Conservation (phyloP, 2,329 filamentous ascomycete genomes). For the Phaeophleospora eucalypticola region DNA sequence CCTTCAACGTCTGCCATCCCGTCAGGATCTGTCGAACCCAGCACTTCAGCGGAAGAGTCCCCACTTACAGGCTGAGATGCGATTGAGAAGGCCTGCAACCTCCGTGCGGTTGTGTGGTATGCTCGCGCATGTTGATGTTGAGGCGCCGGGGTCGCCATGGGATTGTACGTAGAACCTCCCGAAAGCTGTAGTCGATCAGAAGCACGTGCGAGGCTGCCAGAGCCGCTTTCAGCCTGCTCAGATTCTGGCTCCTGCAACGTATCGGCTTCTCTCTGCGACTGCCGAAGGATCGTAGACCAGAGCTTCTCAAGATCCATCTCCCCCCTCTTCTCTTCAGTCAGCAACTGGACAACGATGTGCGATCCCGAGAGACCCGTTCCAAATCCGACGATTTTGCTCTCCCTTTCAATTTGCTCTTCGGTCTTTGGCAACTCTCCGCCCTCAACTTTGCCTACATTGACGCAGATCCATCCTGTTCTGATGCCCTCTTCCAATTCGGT, state of each 20-base stretch:
- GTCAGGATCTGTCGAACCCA: background rate
- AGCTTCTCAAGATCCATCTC: conserved; percentile 64
- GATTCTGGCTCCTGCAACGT: conserved; percentile 7
- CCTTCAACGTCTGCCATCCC: background rate
- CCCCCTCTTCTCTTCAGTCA: conserved; percentile 65
- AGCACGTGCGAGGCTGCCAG: too few species aligned
- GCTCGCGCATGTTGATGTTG: conserved; percentile 7
- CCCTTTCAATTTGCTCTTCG: conserved; percentile 30
- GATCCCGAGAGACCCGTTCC: conserved; percentile 56
- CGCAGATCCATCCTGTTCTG: conserved; percentile 91
- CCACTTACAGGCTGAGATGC: background rate
- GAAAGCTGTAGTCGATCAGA: background rate
- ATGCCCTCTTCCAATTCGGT: conserved; percentile 75
- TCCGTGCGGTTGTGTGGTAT: conserved; percentile 5
- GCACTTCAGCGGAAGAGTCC: background rate
- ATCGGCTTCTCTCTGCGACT: conserved; percentile 23
- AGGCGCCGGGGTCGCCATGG: background rate
- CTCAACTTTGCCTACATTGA: conserved; percentile 73
- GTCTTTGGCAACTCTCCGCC: conserved; percentile 61
- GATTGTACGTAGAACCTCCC: background rate
- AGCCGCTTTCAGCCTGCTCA: background rate
- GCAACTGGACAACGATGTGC: conserved; percentile 65
- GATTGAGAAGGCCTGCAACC: background rate
- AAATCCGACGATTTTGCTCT: conserved; percentile 70
- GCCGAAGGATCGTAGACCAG: conserved; percentile 44